These are phyloP conservation scores for Neurospora sublineolata DNA, from an alignment of 495 filamentous ascomycete genomes.

Conservation along the genomic window DNA sequence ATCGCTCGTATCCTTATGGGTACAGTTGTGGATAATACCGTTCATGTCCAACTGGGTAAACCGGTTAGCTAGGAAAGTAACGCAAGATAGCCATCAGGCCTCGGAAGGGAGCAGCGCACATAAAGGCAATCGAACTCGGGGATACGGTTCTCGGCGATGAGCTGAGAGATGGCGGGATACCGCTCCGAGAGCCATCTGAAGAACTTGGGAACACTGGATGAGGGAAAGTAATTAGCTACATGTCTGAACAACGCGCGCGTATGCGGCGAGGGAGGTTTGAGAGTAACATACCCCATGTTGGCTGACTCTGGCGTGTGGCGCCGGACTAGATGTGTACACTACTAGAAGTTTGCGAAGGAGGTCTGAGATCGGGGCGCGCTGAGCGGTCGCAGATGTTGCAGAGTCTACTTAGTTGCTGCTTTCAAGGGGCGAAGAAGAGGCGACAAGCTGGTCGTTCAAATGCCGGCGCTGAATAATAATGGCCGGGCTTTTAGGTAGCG, in stretches of 20 bases:
- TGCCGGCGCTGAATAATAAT: slow-evolving; percentile 27
- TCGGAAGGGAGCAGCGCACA: slow-evolving; percentile 30
- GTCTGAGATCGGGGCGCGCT: neutral
- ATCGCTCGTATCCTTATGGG: slow-evolving; percentile 87
- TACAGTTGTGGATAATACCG: slow-evolving; percentile 99
- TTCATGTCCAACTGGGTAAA: slow-evolving; percentile 80
- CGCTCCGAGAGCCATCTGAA: slow-evolving; percentile 93
- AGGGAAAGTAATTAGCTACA: neutral
- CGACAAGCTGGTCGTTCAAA: neutral
- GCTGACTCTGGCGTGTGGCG: neutral
- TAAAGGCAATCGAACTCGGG: slow-evolving; percentile 98
- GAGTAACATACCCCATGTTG: slow-evolving; percentile 20
- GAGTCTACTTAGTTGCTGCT: neutral
- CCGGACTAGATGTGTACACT: neutral
- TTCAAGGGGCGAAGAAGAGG: neutral
- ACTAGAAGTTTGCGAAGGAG: neutral
- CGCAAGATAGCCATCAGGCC: neutral
- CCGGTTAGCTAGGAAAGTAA: slow-evolving; percentile 12
- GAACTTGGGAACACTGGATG: slow-evolving; percentile 90
- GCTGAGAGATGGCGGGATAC: slow-evolving; percentile 95
- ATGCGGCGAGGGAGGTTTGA: neutral
- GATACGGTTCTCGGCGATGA: slow-evolving; percentile 98
- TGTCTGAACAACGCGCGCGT: neutral
- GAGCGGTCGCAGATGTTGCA: neutral
- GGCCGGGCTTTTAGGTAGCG: slow-evolving; percentile 19